These are phyloP conservation scores for Sisymbrium altissimum DNA, from an alignment of 345 rosid species.

Conservation along the genomic window DNA sequence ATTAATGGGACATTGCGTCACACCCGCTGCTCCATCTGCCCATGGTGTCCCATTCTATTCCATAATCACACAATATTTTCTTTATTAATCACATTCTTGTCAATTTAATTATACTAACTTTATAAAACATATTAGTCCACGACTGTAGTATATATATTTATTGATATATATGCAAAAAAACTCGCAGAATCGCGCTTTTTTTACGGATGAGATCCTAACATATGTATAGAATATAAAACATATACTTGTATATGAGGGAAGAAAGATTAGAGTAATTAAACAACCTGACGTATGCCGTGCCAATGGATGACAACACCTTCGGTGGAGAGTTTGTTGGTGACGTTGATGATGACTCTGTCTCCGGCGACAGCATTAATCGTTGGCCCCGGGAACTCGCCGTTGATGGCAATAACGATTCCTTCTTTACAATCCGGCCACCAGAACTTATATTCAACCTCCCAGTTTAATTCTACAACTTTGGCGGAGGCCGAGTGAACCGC, in stretches of 20 bases:
- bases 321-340: constrained; percentile 62
- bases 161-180: no score
- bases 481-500: constrained; percentile 13
- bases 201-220: no score
- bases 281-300: constrained; percentile 93
- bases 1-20: constrained; percentile 68
- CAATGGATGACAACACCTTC: constrained; percentile 90
- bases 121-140: neutral
- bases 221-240: no score
- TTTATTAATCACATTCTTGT: neutral
- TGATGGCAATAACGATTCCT: constrained; percentile 60
- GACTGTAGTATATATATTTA: no score
- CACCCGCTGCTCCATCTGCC: constrained; percentile 85
- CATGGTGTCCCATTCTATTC: constrained; percentile 61
- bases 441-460: constrained; percentile 64
- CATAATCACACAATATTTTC: neutral
- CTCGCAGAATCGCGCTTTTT: no score
- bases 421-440: constrained; percentile 76
- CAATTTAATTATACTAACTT: neutral
- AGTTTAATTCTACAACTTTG: constrained; percentile 36
- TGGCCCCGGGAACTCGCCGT: constrained; percentile 88
- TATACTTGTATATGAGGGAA: neutral
- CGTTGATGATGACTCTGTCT: constrained; percentile 53
- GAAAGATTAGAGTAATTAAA: neutral
- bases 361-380: constrained; percentile 61